Base-by-base conservation (phyloP, 2,329 filamentous ascomycete genomes). In the Purpureocillium takamizusanense region DNA sequence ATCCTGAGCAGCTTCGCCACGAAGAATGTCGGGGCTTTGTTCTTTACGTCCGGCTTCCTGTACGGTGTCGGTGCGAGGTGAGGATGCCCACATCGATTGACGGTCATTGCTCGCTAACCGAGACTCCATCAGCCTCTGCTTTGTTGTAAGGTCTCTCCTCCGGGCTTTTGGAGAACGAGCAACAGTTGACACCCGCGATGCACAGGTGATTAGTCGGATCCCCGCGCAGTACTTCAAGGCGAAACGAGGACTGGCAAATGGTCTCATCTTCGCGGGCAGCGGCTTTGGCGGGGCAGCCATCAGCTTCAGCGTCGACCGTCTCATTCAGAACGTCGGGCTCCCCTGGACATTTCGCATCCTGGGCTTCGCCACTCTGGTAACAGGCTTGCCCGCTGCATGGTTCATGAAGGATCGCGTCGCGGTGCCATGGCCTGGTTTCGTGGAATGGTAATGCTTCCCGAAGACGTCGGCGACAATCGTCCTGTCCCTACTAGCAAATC, bases 381-480 rank as follows among this genome's bases (percentile, higher is more conserved):
- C 72, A 0, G 71, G 71, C 2, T 49, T 76, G 1, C 74, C 74
- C 1, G 67, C 68, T 1, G 71, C 71, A 0, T 72, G 59, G 43
- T 46, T 76, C 4, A 62, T 76, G 30, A 63, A 62, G 38, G 69
- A 73, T 6, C 6, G 28, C 5, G 42, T 54, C 1, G 33, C 43
- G 9, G 56, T 66, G 65, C 10, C 59, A 55, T 34, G 33, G 4
- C 33, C 37, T 2, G 42, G 41, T 2, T 64, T 74, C 31, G 51
- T 77, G 9, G 73, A 78, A 42, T 74, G 70, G 67, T 69, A 50
- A 5, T 25, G n/a, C n/a, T n/a, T n/a, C n/a, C n/a, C n/a, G n/a
- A n/a, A n/a, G n/a, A n/a, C n/a, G n/a, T n/a, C n/a, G n/a, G n/a
- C n/a, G n/a, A n/a, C n/a, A n/a, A 25, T 25, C 10, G 6, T 25